Conservation (phyloP, 306 rosid species). For the Datisca glomerata region DNA sequence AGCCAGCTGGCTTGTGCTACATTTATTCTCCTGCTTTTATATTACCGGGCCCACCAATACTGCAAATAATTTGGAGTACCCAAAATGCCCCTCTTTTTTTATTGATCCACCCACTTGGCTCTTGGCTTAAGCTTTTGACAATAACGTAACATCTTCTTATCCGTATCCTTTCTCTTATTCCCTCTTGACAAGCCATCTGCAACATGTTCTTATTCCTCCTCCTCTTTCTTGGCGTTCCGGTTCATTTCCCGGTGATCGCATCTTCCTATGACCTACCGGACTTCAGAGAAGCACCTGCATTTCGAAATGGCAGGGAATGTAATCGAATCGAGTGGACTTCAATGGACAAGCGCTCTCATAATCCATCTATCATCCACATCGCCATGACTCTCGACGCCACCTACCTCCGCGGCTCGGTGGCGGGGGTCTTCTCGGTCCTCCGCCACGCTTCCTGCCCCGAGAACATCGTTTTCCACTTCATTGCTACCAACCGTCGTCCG, state of each 20-base stretch:
- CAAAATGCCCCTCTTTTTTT: background rate
- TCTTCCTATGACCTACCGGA: slow-evolving; percentile 19
- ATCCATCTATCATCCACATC: slow-evolving; percentile 59
- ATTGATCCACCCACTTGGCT: too few species aligned
- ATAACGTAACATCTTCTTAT: too few species aligned
- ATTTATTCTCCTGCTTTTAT: too few species aligned
- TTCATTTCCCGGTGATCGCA: background rate
- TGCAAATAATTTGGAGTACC: too few species aligned
- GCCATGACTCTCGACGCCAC: slow-evolving; percentile 77
- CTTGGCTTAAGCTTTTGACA: too few species aligned
- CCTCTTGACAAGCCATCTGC: background rate
- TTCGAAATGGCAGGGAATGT: slow-evolving; percentile 68
- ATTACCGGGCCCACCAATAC: too few species aligned
- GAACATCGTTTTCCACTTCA: slow-evolving; percentile 76
- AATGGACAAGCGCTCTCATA: slow-evolving; percentile 12
- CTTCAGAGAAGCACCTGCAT: slow-evolving; percentile 82
- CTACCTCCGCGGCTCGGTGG: slow-evolving; percentile 85
- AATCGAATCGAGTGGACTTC: slow-evolving; percentile 19
- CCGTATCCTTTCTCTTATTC: too few species aligned
- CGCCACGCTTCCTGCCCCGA: slow-evolving; percentile 83
- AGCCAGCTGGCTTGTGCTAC: too few species aligned
- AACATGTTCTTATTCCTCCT: slow-evolving; percentile 3
- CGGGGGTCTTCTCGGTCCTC: slow-evolving; percentile 78
- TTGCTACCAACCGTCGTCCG: slow-evolving; percentile 37
- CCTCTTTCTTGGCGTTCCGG: slow-evolving; percentile 8